Conservation (phyloP, 345 rosid species). For the Lepidium aucheri region DNA sequence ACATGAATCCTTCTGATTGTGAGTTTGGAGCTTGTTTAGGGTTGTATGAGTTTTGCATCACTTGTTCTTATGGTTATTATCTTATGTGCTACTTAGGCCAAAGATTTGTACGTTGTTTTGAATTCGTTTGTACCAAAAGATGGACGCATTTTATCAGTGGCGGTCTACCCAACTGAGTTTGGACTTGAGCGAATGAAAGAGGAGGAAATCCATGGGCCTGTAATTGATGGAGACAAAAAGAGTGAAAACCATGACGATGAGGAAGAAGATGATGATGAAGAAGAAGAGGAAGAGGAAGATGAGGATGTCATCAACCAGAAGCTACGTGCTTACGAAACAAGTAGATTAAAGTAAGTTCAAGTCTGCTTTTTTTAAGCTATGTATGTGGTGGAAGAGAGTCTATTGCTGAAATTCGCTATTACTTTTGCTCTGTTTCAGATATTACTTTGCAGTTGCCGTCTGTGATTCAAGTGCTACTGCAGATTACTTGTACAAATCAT, state of each 20-base stretch:
- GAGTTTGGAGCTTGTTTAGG: not conserved
- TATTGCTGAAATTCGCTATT: not conserved
- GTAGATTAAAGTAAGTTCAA: conserved; percentile 58
- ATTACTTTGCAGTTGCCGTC: conserved; percentile 77
- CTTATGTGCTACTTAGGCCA: conserved; percentile 43
- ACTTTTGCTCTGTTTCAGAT: conserved; percentile 32
- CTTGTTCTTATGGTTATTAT: not conserved
- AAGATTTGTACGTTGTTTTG: conserved; percentile 70
- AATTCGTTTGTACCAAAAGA: conserved; percentile 77
- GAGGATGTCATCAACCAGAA: conserved; percentile 44
- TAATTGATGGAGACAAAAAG: conserved; percentile 44
- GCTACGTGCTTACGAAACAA: conserved; percentile 70
- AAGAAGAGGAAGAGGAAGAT: conserved; percentile 30
- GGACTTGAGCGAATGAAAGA: conserved; percentile 87
- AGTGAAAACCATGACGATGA: conserved; percentile 29
- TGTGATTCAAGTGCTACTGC: conserved; percentile 84
- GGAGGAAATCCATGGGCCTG: conserved; percentile 92
- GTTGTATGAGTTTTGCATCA: not conserved
- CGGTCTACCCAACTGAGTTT: conserved; percentile 87
- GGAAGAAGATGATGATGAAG: conserved; percentile 36
- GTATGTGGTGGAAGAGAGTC: not conserved
- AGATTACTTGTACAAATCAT: conserved; percentile 64
- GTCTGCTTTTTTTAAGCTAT: not conserved
- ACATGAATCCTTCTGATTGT: too few relatives aligned
- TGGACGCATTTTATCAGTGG: conserved; percentile 61